Percentiles rank a stretch among this genome's conserved stretches.
Conservation (phyloP, 768 basidiomycete species). For the Tricholoma furcatifolium region DNA sequence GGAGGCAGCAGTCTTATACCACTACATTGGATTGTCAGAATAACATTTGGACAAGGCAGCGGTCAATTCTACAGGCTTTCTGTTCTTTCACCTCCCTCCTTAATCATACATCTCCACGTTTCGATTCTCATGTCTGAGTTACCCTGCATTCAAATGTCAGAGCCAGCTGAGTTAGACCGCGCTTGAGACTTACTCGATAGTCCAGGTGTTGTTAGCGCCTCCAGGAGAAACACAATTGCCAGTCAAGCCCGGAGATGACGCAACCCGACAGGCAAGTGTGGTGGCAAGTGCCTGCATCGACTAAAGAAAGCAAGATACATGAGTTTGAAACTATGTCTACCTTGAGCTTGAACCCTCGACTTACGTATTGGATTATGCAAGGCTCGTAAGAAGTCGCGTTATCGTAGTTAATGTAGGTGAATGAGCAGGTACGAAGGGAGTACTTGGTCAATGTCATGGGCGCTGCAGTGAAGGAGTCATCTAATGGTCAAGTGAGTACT, state of each 20-base stretch:
- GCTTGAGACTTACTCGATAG: slow-evolving; percentile 1
- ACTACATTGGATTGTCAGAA: too few species aligned
- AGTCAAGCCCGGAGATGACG: background rate
- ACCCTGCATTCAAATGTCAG: background rate
- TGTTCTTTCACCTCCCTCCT: too few species aligned
- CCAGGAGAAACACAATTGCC: background rate
- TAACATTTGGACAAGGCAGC: too few species aligned
- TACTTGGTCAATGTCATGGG: background rate
- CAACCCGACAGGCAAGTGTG: background rate
- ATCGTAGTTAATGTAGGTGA: slow-evolving; percentile 4
- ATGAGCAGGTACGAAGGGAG: slow-evolving; percentile 1
- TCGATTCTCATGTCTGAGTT: background rate
- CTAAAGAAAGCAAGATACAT: background rate
- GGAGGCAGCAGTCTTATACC: too few species aligned
- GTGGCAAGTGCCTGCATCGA: slow-evolving; percentile 1
- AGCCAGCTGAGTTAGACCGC: background rate
- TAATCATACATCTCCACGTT: too few species aligned
- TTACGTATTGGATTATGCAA: slow-evolving; percentile 1
- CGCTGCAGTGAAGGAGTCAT: background rate
- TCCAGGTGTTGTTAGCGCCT: background rate
- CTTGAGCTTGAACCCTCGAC: background rate
- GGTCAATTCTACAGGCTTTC: too few species aligned
- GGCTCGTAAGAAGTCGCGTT: background rate
- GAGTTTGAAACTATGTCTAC: background rate
- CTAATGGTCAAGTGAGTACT: background rate